Evolutionary conservation across 306 rosid genomes (phyloP).

Genomic region (Vigna reflexopilosa): DNA sequence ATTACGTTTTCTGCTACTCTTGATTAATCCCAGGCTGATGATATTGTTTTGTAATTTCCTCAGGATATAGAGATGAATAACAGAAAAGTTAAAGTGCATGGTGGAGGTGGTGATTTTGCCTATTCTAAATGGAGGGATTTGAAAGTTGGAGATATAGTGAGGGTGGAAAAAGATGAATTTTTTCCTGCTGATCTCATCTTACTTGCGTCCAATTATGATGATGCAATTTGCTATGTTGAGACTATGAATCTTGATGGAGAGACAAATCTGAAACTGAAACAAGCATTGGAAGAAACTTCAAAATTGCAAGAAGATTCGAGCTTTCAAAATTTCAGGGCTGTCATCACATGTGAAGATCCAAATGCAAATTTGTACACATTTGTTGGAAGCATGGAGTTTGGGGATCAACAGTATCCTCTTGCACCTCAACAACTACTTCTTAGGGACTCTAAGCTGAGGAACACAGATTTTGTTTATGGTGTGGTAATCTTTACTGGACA

Average conservation of each 20-base stretch:
- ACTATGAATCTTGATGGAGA: constrained; percentile 96
- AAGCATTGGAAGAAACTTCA: constrained; percentile 77
- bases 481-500: constrained; percentile 90
- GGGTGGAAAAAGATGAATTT: constrained; percentile 86
- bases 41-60: constrained; percentile 46
- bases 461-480: constrained; percentile 92
- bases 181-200: constrained; percentile 97
- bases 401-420: constrained; percentile 76
- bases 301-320: constrained; percentile 68
- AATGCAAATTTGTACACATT: constrained; percentile 93
- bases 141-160: constrained; percentile 89
- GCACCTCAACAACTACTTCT: constrained; percentile 94
- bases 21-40: constrained; percentile 39
- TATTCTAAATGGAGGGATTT: constrained; percentile 85
- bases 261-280: constrained; percentile 91
- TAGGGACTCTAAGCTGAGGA: constrained; percentile 96
- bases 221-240: constrained; percentile 94
- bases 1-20: constrained; percentile 20
- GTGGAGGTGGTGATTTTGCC: constrained; percentile 65
- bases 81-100: constrained; percentile 78
- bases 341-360: constrained; percentile 90
- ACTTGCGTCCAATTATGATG: constrained; percentile 89
- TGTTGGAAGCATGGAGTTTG: constrained; percentile 75
- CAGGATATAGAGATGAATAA: constrained; percentile 96
- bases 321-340: constrained; percentile 72